These are phyloP conservation scores for Reticulascus tulasneorum DNA, from an alignment of 2,329 filamentous ascomycete genomes.

Conservation along the genomic window DNA sequence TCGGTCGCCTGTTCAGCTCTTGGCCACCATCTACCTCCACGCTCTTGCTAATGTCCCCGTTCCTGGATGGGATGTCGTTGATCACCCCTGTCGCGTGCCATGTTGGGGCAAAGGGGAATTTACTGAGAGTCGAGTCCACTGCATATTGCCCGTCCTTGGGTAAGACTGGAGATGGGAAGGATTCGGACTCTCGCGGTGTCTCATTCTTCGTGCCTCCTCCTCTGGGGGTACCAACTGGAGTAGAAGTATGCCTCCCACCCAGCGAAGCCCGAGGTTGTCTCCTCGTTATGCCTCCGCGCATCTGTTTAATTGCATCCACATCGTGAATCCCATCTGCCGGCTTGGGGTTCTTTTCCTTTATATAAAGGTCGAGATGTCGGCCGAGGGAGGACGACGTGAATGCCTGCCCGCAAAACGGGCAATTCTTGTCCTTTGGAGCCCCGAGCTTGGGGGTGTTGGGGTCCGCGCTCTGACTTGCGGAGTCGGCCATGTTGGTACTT, in stretches of 20 bases:
- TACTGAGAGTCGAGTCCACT: conserved; percentile 48
- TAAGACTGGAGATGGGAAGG: conserved; percentile 32
- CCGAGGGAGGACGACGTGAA: conserved; percentile 94
- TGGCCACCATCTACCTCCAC: conserved; percentile 24
- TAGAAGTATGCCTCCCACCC: conserved; percentile 58
- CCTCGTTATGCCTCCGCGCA: conserved; percentile 81
- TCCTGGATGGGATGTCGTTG: conserved; percentile 59
- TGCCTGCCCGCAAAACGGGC: conserved; percentile 80
- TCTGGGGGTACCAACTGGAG: conserved; percentile 49
- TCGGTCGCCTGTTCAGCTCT: conserved; percentile 31
- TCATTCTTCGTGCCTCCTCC: conserved; percentile 29
- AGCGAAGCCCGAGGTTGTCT: conserved; percentile 70
- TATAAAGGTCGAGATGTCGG: conserved; percentile 89
- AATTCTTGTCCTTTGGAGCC: conserved; percentile 78
- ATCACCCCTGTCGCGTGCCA: conserved; percentile 80
- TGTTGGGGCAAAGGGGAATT: conserved; percentile 51
- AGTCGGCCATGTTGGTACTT: conserved; percentile 23
- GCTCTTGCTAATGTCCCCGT: conserved; percentile 6
- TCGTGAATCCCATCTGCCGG: conserved; percentile 81
- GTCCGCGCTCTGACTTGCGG: conserved; percentile 28
- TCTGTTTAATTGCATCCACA: conserved; percentile 80
- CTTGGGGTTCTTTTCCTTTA: conserved; percentile 90
- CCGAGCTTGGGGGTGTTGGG: conserved; percentile 30
- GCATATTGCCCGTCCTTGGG: conserved; percentile 38
- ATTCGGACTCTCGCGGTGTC: conserved; percentile 24